Conservation (phyloP, 345 rosid genomes). For the Lumnitzera racemosa region DNA sequence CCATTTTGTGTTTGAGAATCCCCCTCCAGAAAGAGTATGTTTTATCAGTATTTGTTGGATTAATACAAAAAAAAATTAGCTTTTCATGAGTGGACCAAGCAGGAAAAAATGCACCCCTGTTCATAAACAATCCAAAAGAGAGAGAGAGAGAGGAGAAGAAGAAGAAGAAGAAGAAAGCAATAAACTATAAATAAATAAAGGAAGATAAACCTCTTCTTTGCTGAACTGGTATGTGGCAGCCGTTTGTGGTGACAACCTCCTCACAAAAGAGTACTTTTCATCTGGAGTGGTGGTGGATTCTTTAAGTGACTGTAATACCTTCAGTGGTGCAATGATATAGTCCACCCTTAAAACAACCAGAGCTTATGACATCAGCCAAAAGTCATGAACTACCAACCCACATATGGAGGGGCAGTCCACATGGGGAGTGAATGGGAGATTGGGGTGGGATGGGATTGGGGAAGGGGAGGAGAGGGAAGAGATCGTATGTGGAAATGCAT, state of each 20-base stretch:
- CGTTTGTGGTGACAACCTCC: constrained; percentile 59
- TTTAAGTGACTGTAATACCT: constrained; percentile 81
- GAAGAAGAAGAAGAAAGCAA: background rate
- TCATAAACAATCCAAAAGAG: too few species aligned
- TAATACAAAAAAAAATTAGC: too few species aligned
- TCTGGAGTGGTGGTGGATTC: constrained; percentile 58
- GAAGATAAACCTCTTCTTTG: constrained; percentile 62
- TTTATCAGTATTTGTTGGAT: too few species aligned
- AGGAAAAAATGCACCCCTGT: too few species aligned
- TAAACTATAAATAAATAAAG: background rate
- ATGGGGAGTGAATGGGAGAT: too few species aligned
- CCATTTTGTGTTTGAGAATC: too few species aligned
- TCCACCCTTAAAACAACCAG: constrained; percentile 52
- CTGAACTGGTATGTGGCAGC: constrained; percentile 68
- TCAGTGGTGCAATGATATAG: constrained; percentile 85
- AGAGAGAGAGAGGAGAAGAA: too few species aligned
- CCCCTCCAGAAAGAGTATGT: too few species aligned
- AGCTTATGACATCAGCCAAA: constrained; percentile 4
- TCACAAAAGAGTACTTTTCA: constrained; percentile 72
- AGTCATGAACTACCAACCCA: background rate
- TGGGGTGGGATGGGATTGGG: background rate
- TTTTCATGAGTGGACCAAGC: too few species aligned
- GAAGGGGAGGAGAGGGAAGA: background rate
- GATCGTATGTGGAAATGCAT: background rate
- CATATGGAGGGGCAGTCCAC: too few species aligned